Percentiles rank a stretch among this genome's conserved stretches.
phyloP scores from a whole-genome alignment of 2,329 filamentous ascomycete species.

The Corniculantispora saksenae region DNA sequence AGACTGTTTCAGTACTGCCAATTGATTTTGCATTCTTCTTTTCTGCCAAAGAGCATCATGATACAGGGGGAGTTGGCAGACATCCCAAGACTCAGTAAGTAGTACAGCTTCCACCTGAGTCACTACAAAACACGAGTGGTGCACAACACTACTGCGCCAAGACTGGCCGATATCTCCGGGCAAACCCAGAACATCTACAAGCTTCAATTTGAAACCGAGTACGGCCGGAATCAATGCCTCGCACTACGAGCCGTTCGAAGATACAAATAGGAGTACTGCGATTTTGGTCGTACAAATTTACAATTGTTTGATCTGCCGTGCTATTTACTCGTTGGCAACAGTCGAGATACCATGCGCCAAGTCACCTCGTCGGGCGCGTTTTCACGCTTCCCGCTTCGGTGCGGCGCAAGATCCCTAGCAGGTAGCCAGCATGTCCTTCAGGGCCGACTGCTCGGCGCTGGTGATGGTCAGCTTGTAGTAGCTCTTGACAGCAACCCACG shows the following conservation, averaged over 20 bases:
- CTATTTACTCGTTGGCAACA: neutral
- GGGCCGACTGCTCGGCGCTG: constrained; percentile 67
- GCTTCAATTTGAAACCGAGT: constrained; percentile 8
- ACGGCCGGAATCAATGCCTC: neutral
- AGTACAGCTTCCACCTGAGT: neutral
- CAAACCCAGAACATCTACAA: neutral
- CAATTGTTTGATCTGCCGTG: constrained; percentile 19
- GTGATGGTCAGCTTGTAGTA: constrained; percentile 70
- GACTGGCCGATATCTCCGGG: neutral
- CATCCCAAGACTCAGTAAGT: neutral
- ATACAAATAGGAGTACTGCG: neutral
- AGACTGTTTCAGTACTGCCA: neutral
- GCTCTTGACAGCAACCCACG: constrained; percentile 78
- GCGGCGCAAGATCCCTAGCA: constrained; percentile 41
- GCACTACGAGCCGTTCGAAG: neutral
- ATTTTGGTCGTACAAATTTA: constrained; percentile 10
- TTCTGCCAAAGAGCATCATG: no score
- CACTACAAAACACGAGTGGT: constrained; percentile 7
- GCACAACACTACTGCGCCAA: constrained; percentile 7
- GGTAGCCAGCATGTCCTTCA: constrained; percentile 64
- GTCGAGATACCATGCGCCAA: neutral
- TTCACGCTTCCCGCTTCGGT: neutral
- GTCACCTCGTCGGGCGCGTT: neutral
- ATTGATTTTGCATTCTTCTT: no score
- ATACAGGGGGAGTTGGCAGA: neutral